A percentile compares a stretch with the other conserved stretches of the same genome.
These are phyloP conservation scores for Claviceps africana DNA, from an alignment of 2,329 filamentous ascomycete species.

Conservation along the genomic window DNA sequence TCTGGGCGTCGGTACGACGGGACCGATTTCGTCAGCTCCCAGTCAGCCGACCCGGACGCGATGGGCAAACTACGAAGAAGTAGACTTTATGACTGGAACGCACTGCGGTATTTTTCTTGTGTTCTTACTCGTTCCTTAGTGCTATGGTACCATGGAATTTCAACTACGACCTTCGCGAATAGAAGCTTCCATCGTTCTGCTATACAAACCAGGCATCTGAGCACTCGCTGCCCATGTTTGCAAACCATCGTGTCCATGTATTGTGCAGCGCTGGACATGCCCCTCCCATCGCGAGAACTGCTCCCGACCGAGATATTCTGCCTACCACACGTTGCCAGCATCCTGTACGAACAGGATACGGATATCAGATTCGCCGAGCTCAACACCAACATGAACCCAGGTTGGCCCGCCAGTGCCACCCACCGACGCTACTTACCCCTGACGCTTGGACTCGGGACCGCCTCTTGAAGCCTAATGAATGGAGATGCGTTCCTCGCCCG, in stretches of 20 bases:
- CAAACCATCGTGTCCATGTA: no score
- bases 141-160: neutral
- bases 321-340: no score
- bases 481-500: neutral
- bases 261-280: no score
- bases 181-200: conserved; percentile 2
- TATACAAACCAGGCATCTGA: no score
- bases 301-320: neutral
- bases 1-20: neutral
- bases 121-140: neutral
- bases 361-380: no score
- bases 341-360: no score
- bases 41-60: neutral
- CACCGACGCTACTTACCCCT: no score
- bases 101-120: neutral
- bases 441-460: neutral
- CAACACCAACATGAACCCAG: no score
- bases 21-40: neutral
- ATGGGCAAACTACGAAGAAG: neutral
- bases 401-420: no score
- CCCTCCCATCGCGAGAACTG: neutral
- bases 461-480: neutral
- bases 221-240: no score
- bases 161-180: neutral
- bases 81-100: conserved; percentile 4